phyloP scores from a whole-genome alignment of 1,284 basidiomycete genomes.

The Pseudozyma flocculosa region DNA sequence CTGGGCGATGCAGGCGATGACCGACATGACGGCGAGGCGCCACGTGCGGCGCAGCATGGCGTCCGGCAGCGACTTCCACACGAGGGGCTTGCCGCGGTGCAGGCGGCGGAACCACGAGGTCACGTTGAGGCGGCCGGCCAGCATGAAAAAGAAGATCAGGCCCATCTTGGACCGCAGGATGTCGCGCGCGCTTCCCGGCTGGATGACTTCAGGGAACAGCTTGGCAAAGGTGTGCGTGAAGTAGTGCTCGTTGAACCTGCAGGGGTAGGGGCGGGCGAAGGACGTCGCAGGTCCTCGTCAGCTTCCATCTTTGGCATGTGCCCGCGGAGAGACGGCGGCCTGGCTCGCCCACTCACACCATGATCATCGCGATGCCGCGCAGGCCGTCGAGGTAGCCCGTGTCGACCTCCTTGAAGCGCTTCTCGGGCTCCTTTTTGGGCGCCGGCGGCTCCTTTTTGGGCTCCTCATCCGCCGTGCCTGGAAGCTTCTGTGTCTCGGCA shows the following conservation, averaged over 20 bases:
- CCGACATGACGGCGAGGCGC: conserved; percentile 58
- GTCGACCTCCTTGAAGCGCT: conserved; percentile 10
- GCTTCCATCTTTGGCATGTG: no score
- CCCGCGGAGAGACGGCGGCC: no score
- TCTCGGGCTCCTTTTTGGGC: no score
- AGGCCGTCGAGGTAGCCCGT: conserved; percentile 59
- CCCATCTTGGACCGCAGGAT: conserved; percentile 23
- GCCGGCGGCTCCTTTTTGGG: no score
- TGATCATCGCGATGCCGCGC: conserved; percentile 58
- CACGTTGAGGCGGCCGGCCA: conserved; percentile 59
- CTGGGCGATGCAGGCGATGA: conserved; percentile 59
- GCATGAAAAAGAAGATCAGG: conserved; percentile 50
- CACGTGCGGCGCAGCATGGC: conserved; percentile 59
- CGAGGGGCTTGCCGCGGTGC: conserved; percentile 53
- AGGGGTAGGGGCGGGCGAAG: no score
- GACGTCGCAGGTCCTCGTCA: no score
- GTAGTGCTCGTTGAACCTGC: conserved; percentile 58
- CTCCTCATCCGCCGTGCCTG: no score
- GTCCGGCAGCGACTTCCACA: conserved; percentile 52
- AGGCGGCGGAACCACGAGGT: conserved; percentile 56
- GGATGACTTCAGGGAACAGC: conserved; percentile 54
- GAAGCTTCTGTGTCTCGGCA: no score
- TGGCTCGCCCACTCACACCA: conserved; percentile 21
- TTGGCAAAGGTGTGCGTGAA: conserved; percentile 58
- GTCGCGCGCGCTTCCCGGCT: conserved; percentile 54